A percentile compares a stretch with the other conserved stretches of the same genome.
Evolutionary conservation across 1,284 basidiomycete species (phyloP).

Genomic region (Meira nashicola): DNA sequence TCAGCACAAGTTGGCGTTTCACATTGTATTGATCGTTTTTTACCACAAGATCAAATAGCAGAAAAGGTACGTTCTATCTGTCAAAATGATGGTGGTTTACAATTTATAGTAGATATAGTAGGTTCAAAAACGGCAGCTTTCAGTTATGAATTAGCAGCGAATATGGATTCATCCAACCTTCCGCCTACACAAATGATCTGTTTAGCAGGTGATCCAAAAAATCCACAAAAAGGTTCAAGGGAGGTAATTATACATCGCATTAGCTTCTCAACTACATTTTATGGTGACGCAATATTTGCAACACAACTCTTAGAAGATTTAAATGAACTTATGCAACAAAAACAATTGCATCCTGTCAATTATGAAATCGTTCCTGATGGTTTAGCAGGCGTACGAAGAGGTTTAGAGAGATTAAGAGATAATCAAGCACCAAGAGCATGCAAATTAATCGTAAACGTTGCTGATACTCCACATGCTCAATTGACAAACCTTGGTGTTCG

Average conservation of each 20-base stretch:
- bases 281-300: slow-evolving; percentile 26
- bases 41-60: slow-evolving; percentile 15
- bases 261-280: slow-evolving; percentile 43
- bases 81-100: slow-evolving; percentile 9
- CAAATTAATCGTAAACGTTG: slow-evolving; percentile 35
- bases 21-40: slow-evolving; percentile 33
- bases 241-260: slow-evolving; percentile 30
- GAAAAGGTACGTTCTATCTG: slow-evolving; percentile 11
- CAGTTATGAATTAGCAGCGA: neutral
- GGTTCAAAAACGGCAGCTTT: slow-evolving; percentile 28
- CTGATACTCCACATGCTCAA: slow-evolving; percentile 36
- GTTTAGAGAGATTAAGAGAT: slow-evolving; percentile 33
- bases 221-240: slow-evolving; percentile 6
- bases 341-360: slow-evolving; percentile 20
- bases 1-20: slow-evolving; percentile 20
- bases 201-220: slow-evolving; percentile 38
- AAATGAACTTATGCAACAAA: slow-evolving; percentile 14
- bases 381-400: slow-evolving; percentile 35
- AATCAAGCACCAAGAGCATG: slow-evolving; percentile 32
- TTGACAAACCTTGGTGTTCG: slow-evolving; percentile 34
- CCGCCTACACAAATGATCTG: slow-evolving; percentile 24
- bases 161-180: neutral
- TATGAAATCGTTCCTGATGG: slow-evolving; percentile 32
- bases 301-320: slow-evolving; percentile 11
- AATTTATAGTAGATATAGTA: slow-evolving; percentile 36